A percentile compares a stretch with the other conserved stretches of the same genome.
phyloP scores from a whole-genome alignment of 306 rosid species.

The Luffa aegyptiaca region DNA sequence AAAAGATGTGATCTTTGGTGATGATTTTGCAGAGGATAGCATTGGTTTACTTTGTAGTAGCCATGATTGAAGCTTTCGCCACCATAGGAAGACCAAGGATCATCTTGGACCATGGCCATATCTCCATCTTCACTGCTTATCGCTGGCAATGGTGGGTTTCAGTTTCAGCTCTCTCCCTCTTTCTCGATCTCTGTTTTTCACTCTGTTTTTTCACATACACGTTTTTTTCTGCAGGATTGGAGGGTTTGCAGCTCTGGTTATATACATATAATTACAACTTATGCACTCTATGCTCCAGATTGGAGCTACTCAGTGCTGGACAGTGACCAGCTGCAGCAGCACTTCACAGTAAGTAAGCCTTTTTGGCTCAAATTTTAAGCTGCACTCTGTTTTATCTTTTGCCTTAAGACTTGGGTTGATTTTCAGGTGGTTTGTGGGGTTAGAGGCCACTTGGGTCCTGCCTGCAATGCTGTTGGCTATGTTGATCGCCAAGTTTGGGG shows the following conservation, averaged over 20 bases:
- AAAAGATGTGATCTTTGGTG: not conserved
- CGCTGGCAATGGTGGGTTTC: constrained; percentile 72
- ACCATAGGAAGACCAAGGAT: constrained; percentile 55
- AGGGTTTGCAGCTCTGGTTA: constrained; percentile 51
- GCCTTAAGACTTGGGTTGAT: not conserved
- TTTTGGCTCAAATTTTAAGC: not conserved
- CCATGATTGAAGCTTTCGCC: constrained; percentile 64
- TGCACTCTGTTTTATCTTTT: not conserved
- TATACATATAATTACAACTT: constrained; percentile 72
- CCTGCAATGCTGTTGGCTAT: constrained; percentile 79
- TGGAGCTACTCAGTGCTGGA: constrained; percentile 50
- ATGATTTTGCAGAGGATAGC: constrained; percentile 65
- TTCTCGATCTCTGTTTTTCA: not conserved
- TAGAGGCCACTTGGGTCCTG: constrained; percentile 85
- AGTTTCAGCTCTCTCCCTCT: not conserved
- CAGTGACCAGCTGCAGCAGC: not conserved
- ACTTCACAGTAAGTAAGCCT: constrained; percentile 42
- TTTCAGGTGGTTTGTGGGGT: constrained; percentile 69
- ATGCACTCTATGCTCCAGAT: constrained; percentile 58
- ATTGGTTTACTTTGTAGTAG: constrained; percentile 64
- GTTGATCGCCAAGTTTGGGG: constrained; percentile 91
- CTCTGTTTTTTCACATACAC: not conserved
- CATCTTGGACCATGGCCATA: constrained; percentile 24
- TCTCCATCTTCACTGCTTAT: constrained; percentile 62
- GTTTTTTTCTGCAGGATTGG: constrained; percentile 48